A percentile compares a stretch with the other conserved stretches of the same genome.
Evolutionary conservation across 768 basidiomycete species (phyloP).

Genomic region (Russula olivacea): DNA sequence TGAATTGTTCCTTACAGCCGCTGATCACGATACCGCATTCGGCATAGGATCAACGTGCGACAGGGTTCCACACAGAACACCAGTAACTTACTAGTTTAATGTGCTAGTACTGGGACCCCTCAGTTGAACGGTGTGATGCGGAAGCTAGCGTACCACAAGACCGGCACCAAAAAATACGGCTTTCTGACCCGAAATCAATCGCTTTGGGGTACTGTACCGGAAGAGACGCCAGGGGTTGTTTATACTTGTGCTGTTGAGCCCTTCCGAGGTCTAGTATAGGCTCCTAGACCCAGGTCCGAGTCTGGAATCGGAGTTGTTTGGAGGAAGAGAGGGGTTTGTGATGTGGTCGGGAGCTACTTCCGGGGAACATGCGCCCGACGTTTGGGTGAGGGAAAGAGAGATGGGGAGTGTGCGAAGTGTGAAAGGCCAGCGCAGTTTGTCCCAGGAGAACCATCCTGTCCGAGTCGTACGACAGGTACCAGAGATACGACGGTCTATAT

Average conservation of each 20-base stretch:
- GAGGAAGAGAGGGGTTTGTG: not conserved
- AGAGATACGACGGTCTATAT: conserved; percentile 2
- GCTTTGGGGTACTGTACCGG: not conserved
- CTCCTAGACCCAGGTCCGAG: not conserved
- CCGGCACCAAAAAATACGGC: not conserved
- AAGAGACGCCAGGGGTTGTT: conserved; percentile 1
- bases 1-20: not conserved
- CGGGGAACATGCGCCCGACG: not conserved
- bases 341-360: not conserved
- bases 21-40: not conserved
- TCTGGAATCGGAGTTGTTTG: not conserved
- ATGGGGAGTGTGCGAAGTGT: not conserved
- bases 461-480: not conserved
- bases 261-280: not conserved
- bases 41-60: not conserved
- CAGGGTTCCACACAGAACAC: not conserved
- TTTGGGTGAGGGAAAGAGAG: not conserved
- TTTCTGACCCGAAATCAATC: not conserved
- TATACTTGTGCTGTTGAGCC: not conserved
- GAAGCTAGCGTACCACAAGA: not conserved
- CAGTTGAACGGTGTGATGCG: not conserved
- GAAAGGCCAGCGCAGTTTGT: not conserved
- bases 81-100: too few species aligned
- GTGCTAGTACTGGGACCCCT: too few species aligned
- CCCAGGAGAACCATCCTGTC: not conserved